Percentiles rank a stretch among this genome's conserved stretches.
Evolutionary conservation across 345 rosid species (phyloP).

Genomic region (Linum lewisii): DNA sequence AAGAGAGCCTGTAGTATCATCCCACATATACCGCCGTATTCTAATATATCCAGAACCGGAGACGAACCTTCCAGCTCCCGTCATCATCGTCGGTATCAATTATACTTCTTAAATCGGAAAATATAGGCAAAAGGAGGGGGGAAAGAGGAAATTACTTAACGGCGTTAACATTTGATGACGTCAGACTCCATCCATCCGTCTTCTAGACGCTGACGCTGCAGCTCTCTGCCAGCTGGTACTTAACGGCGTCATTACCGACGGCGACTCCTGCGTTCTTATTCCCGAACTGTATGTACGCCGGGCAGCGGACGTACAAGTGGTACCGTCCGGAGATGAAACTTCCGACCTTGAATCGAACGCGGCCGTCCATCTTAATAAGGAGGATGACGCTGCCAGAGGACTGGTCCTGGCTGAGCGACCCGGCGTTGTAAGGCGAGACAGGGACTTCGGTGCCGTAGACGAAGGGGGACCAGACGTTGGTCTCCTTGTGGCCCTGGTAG

Average conservation of each 20-base stretch:
- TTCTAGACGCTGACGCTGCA: slow-evolving; percentile 61
- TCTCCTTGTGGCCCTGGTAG: slow-evolving; percentile 58
- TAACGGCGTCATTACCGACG: slow-evolving; percentile 55
- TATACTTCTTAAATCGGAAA: neutral
- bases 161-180: neutral
- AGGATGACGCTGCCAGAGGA: slow-evolving; percentile 32
- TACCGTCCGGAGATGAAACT: slow-evolving; percentile 46
- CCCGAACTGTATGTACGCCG: slow-evolving; percentile 51
- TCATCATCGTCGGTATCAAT: neutral
- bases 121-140: neutral
- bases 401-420: slow-evolving; percentile 44
- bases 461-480: slow-evolving; percentile 73
- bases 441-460: slow-evolving; percentile 60
- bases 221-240: slow-evolving; percentile 39
- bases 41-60: neutral
- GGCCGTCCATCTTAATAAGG: slow-evolving; percentile 65
- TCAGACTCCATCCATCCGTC: neutral
- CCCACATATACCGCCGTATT: neutral
- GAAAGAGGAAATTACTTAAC: slow-evolving; percentile 5
- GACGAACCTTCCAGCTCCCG: neutral
- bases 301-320: slow-evolving; percentile 54
- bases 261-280: slow-evolving; percentile 33
- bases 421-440: slow-evolving; percentile 60
- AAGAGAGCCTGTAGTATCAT: neutral
- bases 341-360: slow-evolving; percentile 79